These are phyloP conservation scores for Trichophyton benhamiae DNA, from an alignment of 2,329 filamentous ascomycete species.

Conservation along the genomic window DNA sequence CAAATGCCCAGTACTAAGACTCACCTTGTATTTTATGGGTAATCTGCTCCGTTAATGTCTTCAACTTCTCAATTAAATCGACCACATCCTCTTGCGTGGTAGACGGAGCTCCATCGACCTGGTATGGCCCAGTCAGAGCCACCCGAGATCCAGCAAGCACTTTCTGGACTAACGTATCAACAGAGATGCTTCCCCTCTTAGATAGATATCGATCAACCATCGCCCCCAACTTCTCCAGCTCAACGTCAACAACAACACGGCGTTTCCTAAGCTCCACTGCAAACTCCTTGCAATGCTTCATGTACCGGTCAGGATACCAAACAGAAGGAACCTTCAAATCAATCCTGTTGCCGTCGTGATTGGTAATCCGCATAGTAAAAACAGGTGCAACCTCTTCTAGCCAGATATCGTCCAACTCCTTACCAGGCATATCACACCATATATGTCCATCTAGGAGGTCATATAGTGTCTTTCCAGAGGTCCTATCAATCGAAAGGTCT, in stretches of 20 bases:
- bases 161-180: constrained; percentile 25
- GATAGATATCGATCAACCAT: constrained; percentile 21
- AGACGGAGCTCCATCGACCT: constrained; percentile 12
- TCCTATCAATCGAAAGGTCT: constrained; percentile 30
- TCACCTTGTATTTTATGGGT: constrained; percentile 32
- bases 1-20: background rate
- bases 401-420: constrained; percentile 34
- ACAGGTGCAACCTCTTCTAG: constrained; percentile 42
- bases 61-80: constrained; percentile 25
- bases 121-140: constrained; percentile 6
- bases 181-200: constrained; percentile 16
- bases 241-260: constrained; percentile 24
- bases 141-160: constrained; percentile 23
- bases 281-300: constrained; percentile 38
- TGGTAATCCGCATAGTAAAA: constrained; percentile 37
- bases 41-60: constrained; percentile 26
- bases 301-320: constrained; percentile 50
- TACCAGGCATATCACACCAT: constrained; percentile 33
- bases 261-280: constrained; percentile 36
- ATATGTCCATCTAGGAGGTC: constrained; percentile 42
- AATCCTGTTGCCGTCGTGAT: constrained; percentile 22
- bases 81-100: constrained; percentile 12
- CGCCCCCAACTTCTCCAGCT: constrained; percentile 23
- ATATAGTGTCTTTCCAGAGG: constrained; percentile 36
- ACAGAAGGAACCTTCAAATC: constrained; percentile 41